phyloP scores from a whole-genome alignment of 139 green algal species.

The Asterochloris sp. region DNA sequence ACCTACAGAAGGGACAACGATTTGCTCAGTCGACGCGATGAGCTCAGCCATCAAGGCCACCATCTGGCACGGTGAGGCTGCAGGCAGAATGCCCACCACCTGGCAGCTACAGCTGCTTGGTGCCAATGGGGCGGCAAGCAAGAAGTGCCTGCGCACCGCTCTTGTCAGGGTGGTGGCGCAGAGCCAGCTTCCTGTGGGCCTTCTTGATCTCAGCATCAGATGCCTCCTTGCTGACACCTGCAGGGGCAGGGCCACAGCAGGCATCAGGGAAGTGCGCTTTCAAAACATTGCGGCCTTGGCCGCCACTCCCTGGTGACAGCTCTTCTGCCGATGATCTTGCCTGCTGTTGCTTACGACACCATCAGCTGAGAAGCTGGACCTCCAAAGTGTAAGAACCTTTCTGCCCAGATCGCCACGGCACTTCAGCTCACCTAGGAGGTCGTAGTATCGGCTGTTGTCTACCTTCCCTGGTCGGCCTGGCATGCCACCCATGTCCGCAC shows the following conservation, averaged over 20 bases:
- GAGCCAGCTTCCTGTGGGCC: slow-evolving; percentile 81
- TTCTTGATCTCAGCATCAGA: slow-evolving; percentile 82
- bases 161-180: slow-evolving; percentile 89
- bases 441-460: slow-evolving; percentile 79
- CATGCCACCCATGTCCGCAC: slow-evolving; percentile 27
- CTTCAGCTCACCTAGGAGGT: slow-evolving; percentile 67
- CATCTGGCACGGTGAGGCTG: neutral
- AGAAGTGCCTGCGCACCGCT: neutral
- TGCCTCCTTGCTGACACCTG: slow-evolving; percentile 62
- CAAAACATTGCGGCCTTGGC: too few species aligned
- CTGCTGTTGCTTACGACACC: too few species aligned
- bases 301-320: too few species aligned
- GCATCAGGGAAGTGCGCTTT: too few species aligned
- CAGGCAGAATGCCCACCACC: neutral
- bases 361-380: too few species aligned
- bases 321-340: too few species aligned
- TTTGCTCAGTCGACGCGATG: neutral
- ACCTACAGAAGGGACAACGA: slow-evolving; percentile 42
- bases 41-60: neutral
- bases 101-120: neutral
- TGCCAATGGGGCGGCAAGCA: neutral
- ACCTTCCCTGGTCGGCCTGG: slow-evolving; percentile 6
- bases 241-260: too few species aligned
- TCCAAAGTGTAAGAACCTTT: too few species aligned
- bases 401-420: too few species aligned